Percentiles rank a stretch among this genome's conserved stretches.
phyloP scores from a whole-genome alignment of 768 basidiomycete species.

The Cytidiella melzeri region DNA sequence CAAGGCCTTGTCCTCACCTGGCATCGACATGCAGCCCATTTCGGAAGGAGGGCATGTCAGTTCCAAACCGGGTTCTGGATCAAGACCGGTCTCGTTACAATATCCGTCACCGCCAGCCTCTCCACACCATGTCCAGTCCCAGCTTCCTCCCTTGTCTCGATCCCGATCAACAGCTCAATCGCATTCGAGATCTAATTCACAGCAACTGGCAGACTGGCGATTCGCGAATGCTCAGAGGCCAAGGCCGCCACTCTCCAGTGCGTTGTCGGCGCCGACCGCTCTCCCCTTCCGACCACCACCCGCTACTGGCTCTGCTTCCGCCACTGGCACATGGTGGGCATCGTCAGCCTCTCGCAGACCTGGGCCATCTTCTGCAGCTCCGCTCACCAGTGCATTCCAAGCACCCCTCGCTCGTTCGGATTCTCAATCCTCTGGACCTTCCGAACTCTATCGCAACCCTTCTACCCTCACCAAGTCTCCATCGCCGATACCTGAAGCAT shows the following conservation, averaged over 20 bases:
- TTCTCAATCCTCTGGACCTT: constrained; percentile 4
- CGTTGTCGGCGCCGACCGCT: constrained; percentile 14
- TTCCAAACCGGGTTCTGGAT: background rate
- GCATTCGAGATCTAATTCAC: background rate
- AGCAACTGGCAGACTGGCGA: constrained; percentile 11
- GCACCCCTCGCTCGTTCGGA: constrained; percentile 16
- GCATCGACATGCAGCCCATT: constrained; percentile 16
- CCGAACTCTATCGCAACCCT: background rate
- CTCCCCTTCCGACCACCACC: constrained; percentile 21
- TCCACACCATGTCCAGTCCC: constrained; percentile 1
- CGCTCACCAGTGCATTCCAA: constrained; percentile 20
- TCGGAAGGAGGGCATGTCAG: constrained; percentile 12
- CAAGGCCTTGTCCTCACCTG: background rate
- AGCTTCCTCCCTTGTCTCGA: background rate
- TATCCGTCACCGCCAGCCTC: constrained; percentile 25
- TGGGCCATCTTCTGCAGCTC: constrained; percentile 5
- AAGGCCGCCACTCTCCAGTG: constrained; percentile 17
- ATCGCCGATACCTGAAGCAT: constrained; percentile 1
- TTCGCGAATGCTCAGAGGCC: constrained; percentile 5
- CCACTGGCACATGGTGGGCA: constrained; percentile 6
- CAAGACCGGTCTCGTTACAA: constrained; percentile 18
- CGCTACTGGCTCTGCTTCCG: constrained; percentile 4
- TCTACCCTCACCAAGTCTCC: background rate
- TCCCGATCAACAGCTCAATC: constrained; percentile 2
- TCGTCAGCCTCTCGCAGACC: constrained; percentile 1